Base-by-base conservation (phyloP, 2,329 filamentous ascomycete species). In the Shiraia sp. region DNA sequence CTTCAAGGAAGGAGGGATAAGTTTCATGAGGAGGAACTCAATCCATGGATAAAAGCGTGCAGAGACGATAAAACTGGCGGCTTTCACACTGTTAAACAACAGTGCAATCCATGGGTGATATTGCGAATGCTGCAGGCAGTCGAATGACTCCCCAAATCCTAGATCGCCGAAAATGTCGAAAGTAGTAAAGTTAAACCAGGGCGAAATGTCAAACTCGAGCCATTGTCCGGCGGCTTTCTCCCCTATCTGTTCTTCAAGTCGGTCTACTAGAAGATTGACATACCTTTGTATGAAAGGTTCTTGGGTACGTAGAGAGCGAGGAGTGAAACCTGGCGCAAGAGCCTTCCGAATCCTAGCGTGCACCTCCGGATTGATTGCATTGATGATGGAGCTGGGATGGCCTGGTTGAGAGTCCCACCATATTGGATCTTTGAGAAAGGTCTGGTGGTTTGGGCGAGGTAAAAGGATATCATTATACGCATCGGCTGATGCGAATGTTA, bases 81-180 rank as follows among this genome's bases (percentile, higher is more conserved):
- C 19, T 22, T 22, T 22, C 4, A 22, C 19, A n/a, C 41, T 12
- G 39, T 46, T 42, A 24, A 47, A 39, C 9, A 40, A 43, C 14
- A 43, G 34, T 13, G 29, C 39, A 39, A 47, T 43, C 45, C 45
- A 48, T 14, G 24, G n/a, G 32, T 59, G 43, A 25, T 50, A 53
- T 15, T 48, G 22, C 6, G 40, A 42, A 10, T 42, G 47, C 7
- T 63, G 31, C 7, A 65, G 51, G 37, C 58, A 57, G 14, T 47
- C 45, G 26, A 63, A 65, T 3, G 57, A 49, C 26, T 62, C 53
- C 4, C 61, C 59, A 23, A 64, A 50, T 22, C 34, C 40, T 5
- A 64, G 52, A 35, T 62, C 61, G 10, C 53, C 55, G 24, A 61
- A 48, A 12, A 59, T 54, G 32, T 50, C 47, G 28, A 51, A 51